Evolutionary conservation across 352 stramenopile genomes (phyloP).

Genomic region (Phytopythium litorale): DNA sequence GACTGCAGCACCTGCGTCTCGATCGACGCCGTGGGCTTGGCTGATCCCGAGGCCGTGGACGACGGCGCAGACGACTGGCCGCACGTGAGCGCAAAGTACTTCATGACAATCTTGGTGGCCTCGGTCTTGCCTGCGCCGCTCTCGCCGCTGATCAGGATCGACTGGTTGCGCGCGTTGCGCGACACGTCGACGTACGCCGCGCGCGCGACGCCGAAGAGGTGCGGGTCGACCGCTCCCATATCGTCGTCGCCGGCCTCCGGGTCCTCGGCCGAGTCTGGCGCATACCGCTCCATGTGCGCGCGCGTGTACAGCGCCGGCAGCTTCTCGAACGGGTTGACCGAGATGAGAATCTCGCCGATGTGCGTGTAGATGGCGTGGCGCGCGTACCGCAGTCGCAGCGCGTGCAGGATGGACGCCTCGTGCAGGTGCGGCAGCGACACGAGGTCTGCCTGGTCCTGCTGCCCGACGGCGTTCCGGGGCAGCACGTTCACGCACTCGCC

Average conservation of each 20-base stretch:
- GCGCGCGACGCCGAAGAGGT: constrained; percentile 76
- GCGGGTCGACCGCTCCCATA: constrained; percentile 16
- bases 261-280: constrained; percentile 19
- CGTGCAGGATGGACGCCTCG: constrained; percentile 80
- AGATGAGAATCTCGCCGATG: constrained; percentile 85
- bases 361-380: constrained; percentile 85
- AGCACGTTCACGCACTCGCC: constrained; percentile 70
- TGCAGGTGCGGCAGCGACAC: constrained; percentile 82
- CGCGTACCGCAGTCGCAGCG: constrained; percentile 70
- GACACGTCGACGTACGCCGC: constrained; percentile 71
- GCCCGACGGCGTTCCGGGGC: constrained; percentile 54
- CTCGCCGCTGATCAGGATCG: constrained; percentile 86
- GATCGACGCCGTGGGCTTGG: constrained; percentile 32
- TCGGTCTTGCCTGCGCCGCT: constrained; percentile 87
- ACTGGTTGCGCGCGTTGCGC: constrained; percentile 64
- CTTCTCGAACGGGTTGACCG: constrained; percentile 83
- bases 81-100: constrained; percentile 80
- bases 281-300: constrained; percentile 44
- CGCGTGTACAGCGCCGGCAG: constrained; percentile 66
- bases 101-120: constrained; percentile 90
- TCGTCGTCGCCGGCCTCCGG: constrained; percentile 11
- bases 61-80: constrained; percentile 12
- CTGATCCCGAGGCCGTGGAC: background rate
- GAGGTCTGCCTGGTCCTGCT: constrained; percentile 72
- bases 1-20: constrained; percentile 88